Base-by-base conservation (phyloP, 2,329 filamentous ascomycete genomes). In the Fusarium mundagurra region DNA sequence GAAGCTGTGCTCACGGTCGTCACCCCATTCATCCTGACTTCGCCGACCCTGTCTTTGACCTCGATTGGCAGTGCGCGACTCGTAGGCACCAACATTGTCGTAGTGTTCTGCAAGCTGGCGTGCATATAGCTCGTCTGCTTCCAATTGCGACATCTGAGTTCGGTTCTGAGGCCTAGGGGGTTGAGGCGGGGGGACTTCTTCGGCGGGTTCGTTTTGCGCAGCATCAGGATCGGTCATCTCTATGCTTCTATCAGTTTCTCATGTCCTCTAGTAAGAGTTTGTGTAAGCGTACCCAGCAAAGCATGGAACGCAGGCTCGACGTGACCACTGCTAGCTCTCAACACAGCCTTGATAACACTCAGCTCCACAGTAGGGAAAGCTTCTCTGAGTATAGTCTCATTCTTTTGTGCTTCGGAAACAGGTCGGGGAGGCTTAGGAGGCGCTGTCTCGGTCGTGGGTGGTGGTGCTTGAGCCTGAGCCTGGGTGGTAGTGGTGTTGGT, bases 251-350 rank as follows among this genome's bases (percentile, higher is more conserved):
- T 80, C 64, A 78, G 72, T 55, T 48, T 39, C 5, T 20, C 22
- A 12, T 63, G 18, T n/a, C n/a, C 22, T 31, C 9, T 24, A 7
- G 12, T 13, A 20, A 34, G 31, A n/a, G 16, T 29, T 17, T 20
- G 24, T 43, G 38, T 47, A 38, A 48, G 24, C 79, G 71, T 87
- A 94, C 94, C 93, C 50, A 99, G 88, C 48, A 99, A 88, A 41
- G 96, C 96, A 84, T 98, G 96, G 85, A 99, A 99, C 20, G 96
- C 96, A 38, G 94, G 93, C 83, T 99, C 96, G 54, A 98, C 92
- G 79, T 92, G 91, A 68, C 95, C 96, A 67, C 92, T 89, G 82
- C 96, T 98, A 20, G 96, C 96, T 31, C 90, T 88, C 73, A 99
- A 85, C 1, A 99, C 93, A 36, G 96, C 96, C 83, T 92, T 97